Base-by-base conservation (phyloP, 2,329 filamentous ascomycete species). In the Microsporum audouinii region DNA sequence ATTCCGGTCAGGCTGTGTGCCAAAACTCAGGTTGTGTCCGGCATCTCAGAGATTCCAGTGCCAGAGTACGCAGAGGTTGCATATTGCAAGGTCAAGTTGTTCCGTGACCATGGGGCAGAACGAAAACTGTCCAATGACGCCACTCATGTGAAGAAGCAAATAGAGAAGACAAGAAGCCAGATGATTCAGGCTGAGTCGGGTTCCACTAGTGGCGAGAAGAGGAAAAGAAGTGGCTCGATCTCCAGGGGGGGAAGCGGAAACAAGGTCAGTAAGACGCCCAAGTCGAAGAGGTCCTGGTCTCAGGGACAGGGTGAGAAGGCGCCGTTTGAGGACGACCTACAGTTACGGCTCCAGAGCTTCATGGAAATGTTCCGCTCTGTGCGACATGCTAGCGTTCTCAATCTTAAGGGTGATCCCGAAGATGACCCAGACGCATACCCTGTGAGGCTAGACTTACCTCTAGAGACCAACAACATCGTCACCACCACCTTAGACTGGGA, bases 81-180 rank as follows among this genome's bases (percentile, higher is more conserved):
- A 73, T 97, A 88, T 74, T 96, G 92, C 81, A 96, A 95, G 75
- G 92, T 96, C 63, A 97, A 97, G 74, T 84, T 97, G 2, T 97
- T 97, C 80, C 84, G 92, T 64, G 92, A 97, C 70, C 94, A 97
- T 68, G 92, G 92, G 29, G 94, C 94, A 0, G 92, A 97, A 73
- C 85, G 92, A 58, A 97, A 97, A 72, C 81, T 97, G 0, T 91
- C 91, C 14, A 97, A 97, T 70, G 92, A 97, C 67, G 83, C 96
- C 6, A 88, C 89, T 0, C 92, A 97, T 69, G 89, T 97, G 65
- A 95, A 95, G 75, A 97, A 96, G 76, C 89, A 88, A 0, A 96
- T 97, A 67, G 92, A 96, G 70, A 97, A 96, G 75, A 78, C 96
- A 55, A 95, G 95, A 73, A 91, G 96, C 70, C 92, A 96, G 70